Base-by-base conservation (phyloP, 306 rosid species). In the Quercus wislizeni region DNA sequence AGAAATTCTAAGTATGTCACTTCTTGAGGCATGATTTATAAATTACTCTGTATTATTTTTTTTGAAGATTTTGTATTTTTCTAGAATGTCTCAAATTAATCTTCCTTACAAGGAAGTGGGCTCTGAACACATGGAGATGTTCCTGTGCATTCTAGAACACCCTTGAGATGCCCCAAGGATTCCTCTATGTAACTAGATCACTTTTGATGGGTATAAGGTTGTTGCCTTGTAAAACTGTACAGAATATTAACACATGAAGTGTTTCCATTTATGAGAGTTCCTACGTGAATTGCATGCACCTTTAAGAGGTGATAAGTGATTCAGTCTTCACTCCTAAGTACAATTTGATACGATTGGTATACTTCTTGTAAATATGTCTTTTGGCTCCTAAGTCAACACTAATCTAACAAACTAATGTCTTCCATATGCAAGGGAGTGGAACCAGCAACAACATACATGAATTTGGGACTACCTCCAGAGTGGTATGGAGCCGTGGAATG, bases 401-500 rank as follows among this genome's bases (percentile, higher is more conserved):
- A 74, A 65, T 80, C 71, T 83, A 73, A 85, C 17, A 62, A 79
- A 20, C 17, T 41, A 73, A 71, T 74, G 63, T 76, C 77, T 30
- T 78, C 27, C 77, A 41, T 77, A 31, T 87, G 64, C 68, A 76
- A 93, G 98, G 98, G 97, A 85, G 98, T 93, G 75, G 98, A 93
- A 81, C 84, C 98, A 59, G 92, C 87, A 74, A 81, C 70, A 61
- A 91, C 98, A 65, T 93, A 86, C 78, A 46, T 84, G 61, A 89
- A 91, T 79, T 84, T 93, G 90, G 97, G 98, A 77, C 85, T 93
- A 31, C 93, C 98, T 81, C 56, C 71, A 30, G 95, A 93, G 73
- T 93, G 98, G 98, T 79, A 65, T 72, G 98, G 93, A 82, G 97
- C 98, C 65, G 20, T 93, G 77, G 97, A 76, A 80, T 93, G 97